A percentile compares a stretch with the other conserved stretches of the same genome.
phyloP scores from a whole-genome alignment of 257 asterid species.

The Petunia axillaris region DNA sequence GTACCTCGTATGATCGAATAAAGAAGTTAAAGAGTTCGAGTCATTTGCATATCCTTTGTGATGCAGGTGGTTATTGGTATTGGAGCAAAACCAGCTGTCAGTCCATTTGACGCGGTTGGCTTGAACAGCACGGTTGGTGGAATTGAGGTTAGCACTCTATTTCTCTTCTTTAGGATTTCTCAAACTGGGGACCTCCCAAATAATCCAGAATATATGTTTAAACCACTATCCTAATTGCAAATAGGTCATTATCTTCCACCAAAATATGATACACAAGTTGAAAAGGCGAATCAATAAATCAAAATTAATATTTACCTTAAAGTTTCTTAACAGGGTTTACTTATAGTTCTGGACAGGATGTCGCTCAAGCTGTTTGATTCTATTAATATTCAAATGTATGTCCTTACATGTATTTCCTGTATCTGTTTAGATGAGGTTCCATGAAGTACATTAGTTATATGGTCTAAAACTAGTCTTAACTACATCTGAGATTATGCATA shows the following conservation, averaged over 20 bases:
- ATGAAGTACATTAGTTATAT: background rate
- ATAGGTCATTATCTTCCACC: background rate
- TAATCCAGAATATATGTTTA: background rate
- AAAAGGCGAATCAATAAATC: background rate
- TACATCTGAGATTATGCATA: background rate
- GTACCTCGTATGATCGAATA: background rate
- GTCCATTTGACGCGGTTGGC: conserved; percentile 82
- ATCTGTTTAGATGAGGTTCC: background rate
- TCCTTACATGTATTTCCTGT: background rate
- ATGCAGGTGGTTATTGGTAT: conserved; percentile 88
- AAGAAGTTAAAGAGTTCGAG: background rate
- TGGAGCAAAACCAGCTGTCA: conserved; percentile 89
- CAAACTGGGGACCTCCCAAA: background rate
- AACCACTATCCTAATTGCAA: conserved; percentile 1
- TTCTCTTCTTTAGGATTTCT: background rate
- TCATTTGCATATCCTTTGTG: conserved; percentile 19
- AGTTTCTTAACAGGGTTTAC: background rate
- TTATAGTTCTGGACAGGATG: conserved; percentile 18
- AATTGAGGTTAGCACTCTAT: conserved; percentile 58
- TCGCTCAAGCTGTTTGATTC: conserved; percentile 1
- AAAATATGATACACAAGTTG: background rate
- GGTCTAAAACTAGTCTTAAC: background rate
- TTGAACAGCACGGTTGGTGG: conserved; percentile 78
- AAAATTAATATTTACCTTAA: background rate
- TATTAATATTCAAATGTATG: background rate